These are phyloP conservation scores for Annulohypoxylon moriforme DNA, from an alignment of 495 filamentous ascomycete genomes.

Conservation along the genomic window DNA sequence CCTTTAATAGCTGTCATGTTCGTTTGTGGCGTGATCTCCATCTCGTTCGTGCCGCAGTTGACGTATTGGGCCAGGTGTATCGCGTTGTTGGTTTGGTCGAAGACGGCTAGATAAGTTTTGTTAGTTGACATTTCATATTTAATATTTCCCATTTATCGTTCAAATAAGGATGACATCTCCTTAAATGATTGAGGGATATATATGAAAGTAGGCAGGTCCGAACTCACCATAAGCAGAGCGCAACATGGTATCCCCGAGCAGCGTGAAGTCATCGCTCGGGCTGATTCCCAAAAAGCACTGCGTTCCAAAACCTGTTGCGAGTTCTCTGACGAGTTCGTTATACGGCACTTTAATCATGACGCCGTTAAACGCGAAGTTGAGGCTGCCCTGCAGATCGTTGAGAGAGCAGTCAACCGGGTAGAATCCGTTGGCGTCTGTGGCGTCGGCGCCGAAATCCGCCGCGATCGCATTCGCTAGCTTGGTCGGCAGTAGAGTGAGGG, in stretches of 20 bases:
- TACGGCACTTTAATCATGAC: conserved; percentile 74
- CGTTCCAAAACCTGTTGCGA: conserved; percentile 59
- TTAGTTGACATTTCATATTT: conserved; percentile 19
- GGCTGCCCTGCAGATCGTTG: conserved; percentile 67
- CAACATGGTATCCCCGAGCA: conserved; percentile 94
- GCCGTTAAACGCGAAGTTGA: conserved; percentile 79
- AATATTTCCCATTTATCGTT: too few relatives aligned
- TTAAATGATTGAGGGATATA: not conserved
- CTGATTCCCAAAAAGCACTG: conserved; percentile 83
- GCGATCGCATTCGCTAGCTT: conserved; percentile 71
- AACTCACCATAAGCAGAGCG: conserved; percentile 80
- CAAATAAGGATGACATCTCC: not conserved
- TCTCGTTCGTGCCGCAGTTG: conserved; percentile 57
- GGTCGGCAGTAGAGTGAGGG: conserved; percentile 86
- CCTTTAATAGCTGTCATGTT: conserved; percentile 37
- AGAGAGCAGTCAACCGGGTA: conserved; percentile 78
- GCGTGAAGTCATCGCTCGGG: conserved; percentile 68
- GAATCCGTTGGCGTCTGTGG: conserved; percentile 61
- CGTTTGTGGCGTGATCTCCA: conserved; percentile 39
- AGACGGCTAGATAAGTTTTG: conserved; percentile 49
- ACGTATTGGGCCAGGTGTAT: conserved; percentile 59
- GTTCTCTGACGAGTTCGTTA: conserved; percentile 63
- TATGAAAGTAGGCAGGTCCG: not conserved
- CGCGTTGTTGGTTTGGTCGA: conserved; percentile 58
- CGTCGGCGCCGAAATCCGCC: conserved; percentile 70